These are phyloP conservation scores for Populus davidiana DNA, from an alignment of 345 rosid genomes.

Conservation along the genomic window DNA sequence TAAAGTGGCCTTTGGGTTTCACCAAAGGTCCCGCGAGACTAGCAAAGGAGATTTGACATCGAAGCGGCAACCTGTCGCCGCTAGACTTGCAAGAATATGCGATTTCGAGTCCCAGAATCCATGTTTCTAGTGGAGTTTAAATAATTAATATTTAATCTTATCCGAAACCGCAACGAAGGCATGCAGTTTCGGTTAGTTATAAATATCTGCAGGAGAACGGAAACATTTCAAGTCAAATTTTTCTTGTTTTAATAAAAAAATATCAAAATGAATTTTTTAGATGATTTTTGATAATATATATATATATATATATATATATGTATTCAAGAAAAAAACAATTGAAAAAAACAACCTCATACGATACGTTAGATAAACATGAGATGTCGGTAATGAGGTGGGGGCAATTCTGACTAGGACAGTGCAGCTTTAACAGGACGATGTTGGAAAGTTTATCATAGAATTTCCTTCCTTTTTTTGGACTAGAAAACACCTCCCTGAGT, in stretches of 20 bases:
- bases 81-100: neutral
- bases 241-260: neutral
- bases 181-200: neutral
- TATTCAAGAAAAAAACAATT: too few relatives aligned
- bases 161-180: neutral
- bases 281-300: too few relatives aligned
- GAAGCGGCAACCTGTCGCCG: slow-evolving; percentile 42
- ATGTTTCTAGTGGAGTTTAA: neutral
- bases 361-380: too few relatives aligned
- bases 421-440: neutral
- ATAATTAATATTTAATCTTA: slow-evolving; percentile 3
- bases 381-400: neutral
- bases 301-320: too few relatives aligned
- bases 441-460: neutral
- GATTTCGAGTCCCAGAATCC: neutral
- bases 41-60: slow-evolving; percentile 15
- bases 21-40: slow-evolving; percentile 14
- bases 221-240: neutral
- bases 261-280: too few relatives aligned
- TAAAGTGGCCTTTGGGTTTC: slow-evolving; percentile 24
- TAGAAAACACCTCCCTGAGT: neutral
- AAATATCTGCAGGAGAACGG: neutral
- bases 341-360: too few relatives aligned
- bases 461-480: neutral
- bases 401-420: neutral